Evolutionary conservation across 2,329 filamentous ascomycete genomes (phyloP).

Genomic region (Parastagonospora avenae): DNA sequence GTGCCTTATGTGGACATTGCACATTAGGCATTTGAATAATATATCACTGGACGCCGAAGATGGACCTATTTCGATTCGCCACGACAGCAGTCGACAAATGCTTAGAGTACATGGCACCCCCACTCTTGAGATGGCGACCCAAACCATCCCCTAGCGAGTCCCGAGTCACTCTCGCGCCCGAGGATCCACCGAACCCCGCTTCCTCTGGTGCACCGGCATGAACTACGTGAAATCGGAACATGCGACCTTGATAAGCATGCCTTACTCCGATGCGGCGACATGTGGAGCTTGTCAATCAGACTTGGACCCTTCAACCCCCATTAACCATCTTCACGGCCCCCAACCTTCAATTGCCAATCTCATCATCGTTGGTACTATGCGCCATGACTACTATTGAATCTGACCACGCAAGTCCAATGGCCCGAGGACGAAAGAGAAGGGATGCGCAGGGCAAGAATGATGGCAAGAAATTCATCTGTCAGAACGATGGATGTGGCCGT

Average conservation of each 20-base stretch:
- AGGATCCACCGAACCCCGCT: slow-evolving; percentile 18
- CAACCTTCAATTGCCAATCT: slow-evolving; percentile 34
- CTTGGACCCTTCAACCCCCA: slow-evolving; percentile 23
- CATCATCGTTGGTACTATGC: slow-evolving; percentile 10
- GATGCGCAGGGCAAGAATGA: slow-evolving; percentile 46
- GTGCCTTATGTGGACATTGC: no score
- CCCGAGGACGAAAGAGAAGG: slow-evolving; percentile 71
- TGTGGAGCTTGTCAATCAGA: slow-evolving; percentile 1
- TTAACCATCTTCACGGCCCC: slow-evolving; percentile 30
- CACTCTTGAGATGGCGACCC: slow-evolving; percentile 17
- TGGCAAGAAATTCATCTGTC: slow-evolving; percentile 68
- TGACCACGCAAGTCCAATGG: slow-evolving; percentile 31
- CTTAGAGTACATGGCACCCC: slow-evolving; percentile 9
- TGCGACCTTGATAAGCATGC: slow-evolving; percentile 17
- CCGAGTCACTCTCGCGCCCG: neutral
- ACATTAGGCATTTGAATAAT: no score
- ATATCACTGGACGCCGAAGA: no score
- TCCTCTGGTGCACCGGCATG: slow-evolving; percentile 12
- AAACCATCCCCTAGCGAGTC: slow-evolving; percentile 8
- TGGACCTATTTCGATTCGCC: neutral
- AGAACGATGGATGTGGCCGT: slow-evolving; percentile 84
- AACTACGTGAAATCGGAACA: slow-evolving; percentile 19
- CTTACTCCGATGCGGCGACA: slow-evolving; percentile 10
- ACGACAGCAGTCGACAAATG: neutral
- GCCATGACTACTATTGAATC: slow-evolving; percentile 25